A percentile compares a stretch with the other conserved stretches of the same genome.
phyloP scores from a whole-genome alignment of 768 basidiomycete genomes.

The Ramaria sp. region DNA sequence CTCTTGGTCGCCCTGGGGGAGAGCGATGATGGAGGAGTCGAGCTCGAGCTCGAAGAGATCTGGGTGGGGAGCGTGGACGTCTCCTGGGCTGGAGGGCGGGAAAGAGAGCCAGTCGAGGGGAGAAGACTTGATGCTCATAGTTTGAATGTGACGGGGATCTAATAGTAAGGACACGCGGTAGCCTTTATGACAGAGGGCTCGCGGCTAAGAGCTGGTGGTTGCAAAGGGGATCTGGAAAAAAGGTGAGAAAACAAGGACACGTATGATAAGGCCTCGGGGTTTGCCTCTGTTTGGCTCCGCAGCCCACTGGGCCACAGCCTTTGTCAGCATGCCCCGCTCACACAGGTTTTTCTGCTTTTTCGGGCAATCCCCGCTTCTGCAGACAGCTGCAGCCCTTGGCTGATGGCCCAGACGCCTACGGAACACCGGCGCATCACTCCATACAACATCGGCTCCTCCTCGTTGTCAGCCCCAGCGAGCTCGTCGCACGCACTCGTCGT shows the following conservation, averaged over 20 bases:
- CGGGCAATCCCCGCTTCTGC: no score
- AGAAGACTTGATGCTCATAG: constrained; percentile 7
- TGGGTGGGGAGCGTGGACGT: constrained; percentile 67
- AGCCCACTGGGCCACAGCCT: background rate
- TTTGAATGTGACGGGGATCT: background rate
- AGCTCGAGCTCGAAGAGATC: constrained; percentile 80
- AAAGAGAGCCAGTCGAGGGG: constrained; percentile 45
- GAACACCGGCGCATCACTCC: no score
- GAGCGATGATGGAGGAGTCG: constrained; percentile 56
- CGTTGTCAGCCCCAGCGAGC: no score
- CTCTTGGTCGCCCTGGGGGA: constrained; percentile 46
- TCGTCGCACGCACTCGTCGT: no score
- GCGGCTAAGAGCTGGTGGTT: background rate
- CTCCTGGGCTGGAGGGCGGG: constrained; percentile 40
- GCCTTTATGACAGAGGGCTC: background rate
- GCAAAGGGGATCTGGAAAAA: background rate
- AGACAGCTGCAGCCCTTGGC: no score
- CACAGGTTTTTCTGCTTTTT: no score
- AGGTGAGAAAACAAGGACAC: background rate
- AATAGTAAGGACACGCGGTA: no score
- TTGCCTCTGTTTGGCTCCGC: background rate
- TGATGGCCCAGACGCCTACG: no score
- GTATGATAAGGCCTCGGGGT: background rate
- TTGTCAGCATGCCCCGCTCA: no score
- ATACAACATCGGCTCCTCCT: no score